These are phyloP conservation scores for Zychaea mexicana DNA, from an alignment of 371 early-diverging fungal genomes.

Conservation along the genomic window DNA sequence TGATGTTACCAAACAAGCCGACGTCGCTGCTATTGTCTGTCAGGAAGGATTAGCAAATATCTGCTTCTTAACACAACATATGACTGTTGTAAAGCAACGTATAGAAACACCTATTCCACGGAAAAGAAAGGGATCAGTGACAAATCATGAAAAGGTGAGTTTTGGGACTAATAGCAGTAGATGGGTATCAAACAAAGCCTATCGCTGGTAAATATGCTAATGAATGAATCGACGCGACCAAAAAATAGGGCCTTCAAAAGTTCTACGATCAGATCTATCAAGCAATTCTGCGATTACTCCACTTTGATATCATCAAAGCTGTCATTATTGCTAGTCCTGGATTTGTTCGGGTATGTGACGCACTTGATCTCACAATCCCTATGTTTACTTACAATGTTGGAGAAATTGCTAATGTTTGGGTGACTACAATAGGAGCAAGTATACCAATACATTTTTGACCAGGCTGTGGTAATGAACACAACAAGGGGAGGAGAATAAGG, in stretches of 20 bases:
- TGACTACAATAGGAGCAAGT: constrained; percentile 71
- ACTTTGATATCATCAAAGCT: constrained; percentile 90
- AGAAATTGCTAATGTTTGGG: neutral
- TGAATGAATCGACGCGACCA: neutral
- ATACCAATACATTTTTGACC: constrained; percentile 80
- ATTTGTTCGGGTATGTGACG: constrained; percentile 75
- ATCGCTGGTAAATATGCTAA: no score
- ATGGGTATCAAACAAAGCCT: no score
- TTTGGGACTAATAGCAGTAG: neutral
- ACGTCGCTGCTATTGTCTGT: constrained; percentile 93
- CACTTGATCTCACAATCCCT: no score
- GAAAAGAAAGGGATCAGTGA: constrained; percentile 88
- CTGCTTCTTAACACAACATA: constrained; percentile 90
- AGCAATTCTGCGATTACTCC: constrained; percentile 82
- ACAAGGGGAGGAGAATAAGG: neutral
- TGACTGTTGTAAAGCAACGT: constrained; percentile 94
- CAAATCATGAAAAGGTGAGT: constrained; percentile 85
- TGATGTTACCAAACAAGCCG: constrained; percentile 90
- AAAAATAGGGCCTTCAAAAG: constrained; percentile 62
- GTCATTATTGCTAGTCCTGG: constrained; percentile 95
- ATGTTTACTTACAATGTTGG: no score
- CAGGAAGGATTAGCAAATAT: constrained; percentile 96
- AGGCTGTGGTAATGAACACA: constrained; percentile 66
- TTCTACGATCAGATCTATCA: constrained; percentile 93
- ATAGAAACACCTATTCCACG: constrained; percentile 91